Evolutionary conservation across 1,139 yeast species (phyloP).

Genomic region (Lodderomyces parapsilosis): DNA sequence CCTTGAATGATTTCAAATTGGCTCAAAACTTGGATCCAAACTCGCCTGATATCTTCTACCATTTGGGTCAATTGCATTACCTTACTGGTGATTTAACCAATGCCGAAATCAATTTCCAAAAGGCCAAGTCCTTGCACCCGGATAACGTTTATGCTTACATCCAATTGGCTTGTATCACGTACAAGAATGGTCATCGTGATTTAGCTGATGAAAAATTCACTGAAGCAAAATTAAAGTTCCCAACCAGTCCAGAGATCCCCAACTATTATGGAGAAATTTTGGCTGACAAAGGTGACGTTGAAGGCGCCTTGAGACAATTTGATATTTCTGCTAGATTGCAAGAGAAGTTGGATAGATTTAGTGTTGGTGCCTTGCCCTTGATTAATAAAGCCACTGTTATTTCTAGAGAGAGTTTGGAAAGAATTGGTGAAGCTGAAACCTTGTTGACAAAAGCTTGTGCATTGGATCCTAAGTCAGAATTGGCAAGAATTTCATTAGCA

Average conservation of each 20-base stretch:
- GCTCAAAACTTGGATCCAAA: conserved; percentile 72
- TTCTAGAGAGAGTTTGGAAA: conserved; percentile 55
- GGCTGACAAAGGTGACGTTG: conserved; percentile 74
- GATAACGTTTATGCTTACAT: conserved; percentile 81
- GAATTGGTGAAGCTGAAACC: conserved; percentile 60
- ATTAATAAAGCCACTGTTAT: conserved; percentile 84
- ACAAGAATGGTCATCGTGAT: conserved; percentile 68
- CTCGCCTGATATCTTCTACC: conserved; percentile 85
- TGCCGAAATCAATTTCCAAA: conserved; percentile 75
- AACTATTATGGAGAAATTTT: conserved; percentile 94
- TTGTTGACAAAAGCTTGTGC: conserved; percentile 76
- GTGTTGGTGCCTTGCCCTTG: conserved; percentile 86
- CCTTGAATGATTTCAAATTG: conserved; percentile 66
- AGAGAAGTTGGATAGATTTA: conserved; percentile 55
- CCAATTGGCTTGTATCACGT: conserved; percentile 89
- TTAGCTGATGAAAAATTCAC: conserved; percentile 69
- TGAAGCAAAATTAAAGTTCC: conserved; percentile 74
- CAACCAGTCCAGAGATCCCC: conserved; percentile 88
- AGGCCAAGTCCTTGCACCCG: conserved; percentile 73
- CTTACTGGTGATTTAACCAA: conserved; percentile 70
- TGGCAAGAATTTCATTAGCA: conserved; percentile 86
- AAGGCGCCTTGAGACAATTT: conserved; percentile 77
- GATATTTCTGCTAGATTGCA: conserved; percentile 86
- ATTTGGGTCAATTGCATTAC: conserved; percentile 90
- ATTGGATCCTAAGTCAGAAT: conserved; percentile 83